A percentile compares a stretch with the other conserved stretches of the same genome.
phyloP scores from a whole-genome alignment of 768 basidiomycete species.

The Sporobolomyces phaffii region DNA sequence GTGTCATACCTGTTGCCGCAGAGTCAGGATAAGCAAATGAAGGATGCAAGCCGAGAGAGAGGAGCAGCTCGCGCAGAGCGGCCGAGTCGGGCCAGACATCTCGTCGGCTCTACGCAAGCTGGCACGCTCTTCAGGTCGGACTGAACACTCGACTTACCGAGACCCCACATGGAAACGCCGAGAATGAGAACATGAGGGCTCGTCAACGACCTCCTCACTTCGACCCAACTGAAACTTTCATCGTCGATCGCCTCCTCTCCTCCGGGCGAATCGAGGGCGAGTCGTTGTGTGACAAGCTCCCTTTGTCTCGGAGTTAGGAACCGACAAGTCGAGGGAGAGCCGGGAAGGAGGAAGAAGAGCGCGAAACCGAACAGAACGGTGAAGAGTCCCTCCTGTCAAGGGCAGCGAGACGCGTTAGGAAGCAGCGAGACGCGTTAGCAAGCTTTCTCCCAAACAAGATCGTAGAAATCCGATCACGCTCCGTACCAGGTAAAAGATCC shows the following conservation, averaged over 20 bases:
- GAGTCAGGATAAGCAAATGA: no score
- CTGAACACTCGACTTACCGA: slow-evolving; percentile 52
- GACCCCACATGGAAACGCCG: slow-evolving; percentile 61
- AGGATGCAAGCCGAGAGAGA: no score
- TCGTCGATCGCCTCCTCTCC: slow-evolving; percentile 43
- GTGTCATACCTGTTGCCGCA: slow-evolving; percentile 38
- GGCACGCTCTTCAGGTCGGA: no score
- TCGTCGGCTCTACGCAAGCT: no score
- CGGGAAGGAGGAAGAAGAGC: slow-evolving; percentile 54
- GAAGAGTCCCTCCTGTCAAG: slow-evolving; percentile 55
- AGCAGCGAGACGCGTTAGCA: no score
- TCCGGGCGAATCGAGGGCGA: slow-evolving; percentile 35
- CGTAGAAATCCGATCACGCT: background rate
- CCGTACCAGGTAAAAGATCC: slow-evolving; percentile 38
- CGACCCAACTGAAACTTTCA: slow-evolving; percentile 54
- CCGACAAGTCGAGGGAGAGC: slow-evolving; percentile 50
- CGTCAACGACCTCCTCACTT: slow-evolving; percentile 53
- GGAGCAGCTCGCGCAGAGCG: slow-evolving; percentile 47
- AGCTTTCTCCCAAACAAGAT: no score
- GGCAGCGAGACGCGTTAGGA: no score
- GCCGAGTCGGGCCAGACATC: no score
- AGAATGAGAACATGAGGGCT: slow-evolving; percentile 58
- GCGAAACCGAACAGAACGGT: slow-evolving; percentile 57
- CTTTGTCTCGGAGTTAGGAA: slow-evolving; percentile 54
- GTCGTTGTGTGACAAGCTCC: slow-evolving; percentile 34